phyloP scores from a whole-genome alignment of 345 rosid species.

The Microcos paniculata region DNA sequence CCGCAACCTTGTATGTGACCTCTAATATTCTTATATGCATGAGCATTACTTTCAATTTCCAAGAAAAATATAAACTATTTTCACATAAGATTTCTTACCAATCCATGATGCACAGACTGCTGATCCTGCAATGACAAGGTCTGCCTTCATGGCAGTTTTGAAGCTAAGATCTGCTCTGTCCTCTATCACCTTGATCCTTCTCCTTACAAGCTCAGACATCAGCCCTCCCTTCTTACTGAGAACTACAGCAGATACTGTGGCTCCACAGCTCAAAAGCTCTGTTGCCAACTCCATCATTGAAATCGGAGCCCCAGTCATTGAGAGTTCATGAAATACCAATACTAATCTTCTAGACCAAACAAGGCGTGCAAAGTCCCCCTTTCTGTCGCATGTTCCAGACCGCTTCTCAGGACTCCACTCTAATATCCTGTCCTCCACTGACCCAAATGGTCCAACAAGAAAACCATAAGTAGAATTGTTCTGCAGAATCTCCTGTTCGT shows the following conservation, averaged over 20 bases:
- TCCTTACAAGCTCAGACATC: conserved; percentile 77
- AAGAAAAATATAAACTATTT: conserved; percentile 5
- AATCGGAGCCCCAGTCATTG: conserved; percentile 98
- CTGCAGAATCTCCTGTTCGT: conserved; percentile 60
- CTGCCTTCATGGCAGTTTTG: conserved; percentile 94
- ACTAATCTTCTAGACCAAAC: conserved; percentile 97
- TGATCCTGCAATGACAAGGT: conserved; percentile 93
- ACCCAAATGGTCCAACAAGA: conserved; percentile 89
- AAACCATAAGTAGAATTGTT: conserved; percentile 67
- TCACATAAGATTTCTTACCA: conserved; percentile 44
- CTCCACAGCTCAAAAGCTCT: conserved; percentile 98
- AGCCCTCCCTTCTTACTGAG: conserved; percentile 93
- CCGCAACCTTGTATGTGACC: neutral
- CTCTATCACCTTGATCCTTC: conserved; percentile 89
- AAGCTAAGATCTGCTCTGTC: conserved; percentile 90
- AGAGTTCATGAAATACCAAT: conserved; percentile 89
- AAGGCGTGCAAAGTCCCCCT: conserved; percentile 84
- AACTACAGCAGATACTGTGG: conserved; percentile 92
- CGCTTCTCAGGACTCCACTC: conserved; percentile 94
- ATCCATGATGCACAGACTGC: conserved; percentile 98
- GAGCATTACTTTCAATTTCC: neutral
- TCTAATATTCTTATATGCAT: neutral
- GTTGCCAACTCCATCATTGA: conserved; percentile 98
- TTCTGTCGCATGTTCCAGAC: conserved; percentile 93
- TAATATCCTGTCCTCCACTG: conserved; percentile 65